Base-by-base conservation (phyloP, 2,329 filamentous ascomycete genomes). In the Myriangium duriaei region DNA sequence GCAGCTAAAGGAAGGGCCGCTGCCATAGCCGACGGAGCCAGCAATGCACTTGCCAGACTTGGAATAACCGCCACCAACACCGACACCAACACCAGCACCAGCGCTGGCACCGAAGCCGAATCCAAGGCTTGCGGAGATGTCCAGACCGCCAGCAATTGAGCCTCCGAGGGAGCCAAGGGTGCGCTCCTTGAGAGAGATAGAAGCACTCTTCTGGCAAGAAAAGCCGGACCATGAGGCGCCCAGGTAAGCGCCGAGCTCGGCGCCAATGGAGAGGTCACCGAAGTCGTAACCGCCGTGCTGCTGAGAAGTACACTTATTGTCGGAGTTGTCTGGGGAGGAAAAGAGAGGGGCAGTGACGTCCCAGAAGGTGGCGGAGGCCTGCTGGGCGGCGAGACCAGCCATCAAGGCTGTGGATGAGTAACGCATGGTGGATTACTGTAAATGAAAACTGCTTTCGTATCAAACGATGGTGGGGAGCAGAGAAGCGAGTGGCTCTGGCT, bases 151-250 rank as follows among this genome's bases (percentile, higher is more conserved):
- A 37, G 52, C 55, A 45, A 65, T 61, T 49, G 57, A 59, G 48
- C 64, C 67, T 48, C 43, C 48, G 36, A 59, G 49, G 26, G 28
- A 11, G 16, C 19, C 24, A 45, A 64, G 62, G 5, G 58, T 56
- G 35, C 60, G 58, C 54, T 67, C 66, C 52, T 56, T 61, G 49
- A 67, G 46, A 41, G 51, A 57, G 57, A 76, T 72, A 47, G 61
- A 61, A 51, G 72, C 69, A 32, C 68, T 69, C 54, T 73, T 68
- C 49, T 69, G 63, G 65, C 82, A 92, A 37, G 64, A 65, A 65
- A 79, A 91, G 51, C 81, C 82, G 33, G 64, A 71, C 67, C 86
- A 88, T 45, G 69, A 62, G 60, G 88, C 84, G 53, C 76, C 81
- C 37, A 73, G 74, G 58, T 85, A 93, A 49, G 57, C 62, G 46